These are phyloP conservation scores for Eucalyptus erythrocorys DNA, from an alignment of 345 rosid genomes.

Conservation along the genomic window DNA sequence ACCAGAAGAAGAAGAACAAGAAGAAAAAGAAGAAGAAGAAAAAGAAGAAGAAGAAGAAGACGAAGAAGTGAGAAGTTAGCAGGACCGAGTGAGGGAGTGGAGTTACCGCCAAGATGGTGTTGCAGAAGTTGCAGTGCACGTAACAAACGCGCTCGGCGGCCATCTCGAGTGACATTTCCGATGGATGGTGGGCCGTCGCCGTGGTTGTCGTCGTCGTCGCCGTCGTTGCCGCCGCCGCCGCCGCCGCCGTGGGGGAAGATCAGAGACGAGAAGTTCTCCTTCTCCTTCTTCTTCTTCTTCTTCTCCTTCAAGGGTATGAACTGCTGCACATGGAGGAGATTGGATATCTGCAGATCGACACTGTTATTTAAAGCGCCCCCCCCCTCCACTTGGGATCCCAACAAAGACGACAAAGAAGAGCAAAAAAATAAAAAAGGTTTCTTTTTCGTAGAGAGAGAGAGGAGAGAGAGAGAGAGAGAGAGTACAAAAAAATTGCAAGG, in stretches of 20 bases:
- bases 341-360: background rate
- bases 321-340: background rate
- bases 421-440: background rate
- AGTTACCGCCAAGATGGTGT: constrained; percentile 88
- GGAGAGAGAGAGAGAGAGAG: constrained; percentile 15
- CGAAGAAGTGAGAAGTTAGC: background rate
- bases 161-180: constrained; percentile 56
- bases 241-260: background rate
- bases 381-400: background rate
- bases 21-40: background rate
- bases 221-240: background rate
- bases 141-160: constrained; percentile 79
- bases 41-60: background rate
- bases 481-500: constrained; percentile 13
- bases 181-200: background rate
- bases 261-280: background rate
- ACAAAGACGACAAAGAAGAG: background rate
- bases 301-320: background rate
- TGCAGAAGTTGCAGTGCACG: constrained; percentile 99
- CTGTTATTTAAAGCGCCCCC: background rate
- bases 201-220: background rate
- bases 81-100: background rate
- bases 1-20: background rate
- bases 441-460: background rate
- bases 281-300: background rate